Percentiles rank a stretch among this genome's conserved stretches.
These are phyloP conservation scores for Sugiyamaella valdiviana DNA, from an alignment of 805 yeast species.

Conservation along the genomic window DNA sequence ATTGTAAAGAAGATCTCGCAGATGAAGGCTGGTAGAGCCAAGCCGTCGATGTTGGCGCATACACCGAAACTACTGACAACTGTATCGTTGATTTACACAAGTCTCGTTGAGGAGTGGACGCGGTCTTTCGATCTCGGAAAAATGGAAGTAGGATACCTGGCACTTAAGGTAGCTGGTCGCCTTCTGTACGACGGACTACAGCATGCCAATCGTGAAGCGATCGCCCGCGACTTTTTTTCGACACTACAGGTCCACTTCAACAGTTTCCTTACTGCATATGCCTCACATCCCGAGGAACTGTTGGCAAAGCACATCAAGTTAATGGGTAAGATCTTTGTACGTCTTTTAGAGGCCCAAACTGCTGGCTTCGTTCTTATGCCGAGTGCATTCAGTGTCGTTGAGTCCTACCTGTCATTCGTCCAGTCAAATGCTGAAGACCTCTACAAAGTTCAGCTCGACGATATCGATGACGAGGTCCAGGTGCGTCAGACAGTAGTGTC, in stretches of 20 bases:
- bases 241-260: constrained; percentile 55
- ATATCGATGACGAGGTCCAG: constrained; percentile 44
- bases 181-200: constrained; percentile 72
- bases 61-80: constrained; percentile 57
- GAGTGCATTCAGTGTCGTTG: constrained; percentile 52
- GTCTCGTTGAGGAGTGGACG: constrained; percentile 58
- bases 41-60: constrained; percentile 68
- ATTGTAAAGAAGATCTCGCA: constrained; percentile 65
- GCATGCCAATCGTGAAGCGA: constrained; percentile 53
- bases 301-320: constrained; percentile 70
- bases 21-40: constrained; percentile 77
- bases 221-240: constrained; percentile 55
- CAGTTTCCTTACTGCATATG: constrained; percentile 48
- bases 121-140: constrained; percentile 37
- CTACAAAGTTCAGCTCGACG: constrained; percentile 33
- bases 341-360: constrained; percentile 54
- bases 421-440: constrained; percentile 53
- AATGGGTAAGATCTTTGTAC: constrained; percentile 65
- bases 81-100: constrained; percentile 52
- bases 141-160: constrained; percentile 70
- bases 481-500: constrained; percentile 74
- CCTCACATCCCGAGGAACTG: constrained; percentile 32
- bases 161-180: constrained; percentile 69
- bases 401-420: constrained; percentile 53
- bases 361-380: constrained; percentile 67